Base-by-base conservation (phyloP, 140 eudicot species). In the Flaveria floridana region DNA sequence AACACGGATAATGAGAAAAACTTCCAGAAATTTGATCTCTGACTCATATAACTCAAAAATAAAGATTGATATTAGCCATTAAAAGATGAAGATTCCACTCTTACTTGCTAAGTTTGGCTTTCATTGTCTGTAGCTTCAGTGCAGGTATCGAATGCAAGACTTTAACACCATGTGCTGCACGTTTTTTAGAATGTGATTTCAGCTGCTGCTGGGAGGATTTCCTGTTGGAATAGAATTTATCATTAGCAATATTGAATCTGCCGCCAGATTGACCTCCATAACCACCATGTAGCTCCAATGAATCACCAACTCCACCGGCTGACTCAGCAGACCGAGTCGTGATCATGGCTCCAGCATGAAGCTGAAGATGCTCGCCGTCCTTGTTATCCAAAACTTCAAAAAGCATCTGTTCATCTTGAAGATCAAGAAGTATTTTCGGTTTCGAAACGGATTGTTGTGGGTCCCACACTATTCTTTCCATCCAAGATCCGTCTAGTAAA, bases 361-460 rank as follows among this genome's bases (percentile, higher is more conserved):
- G 91, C 77, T 81, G 89, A 61, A 94, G 87, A 79, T 87, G 85
- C 47, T 87, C 81, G 13, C 85, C 74, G 23, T 90, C 87, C 61
- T 86, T 84, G 34, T 78, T 75, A 72, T 90, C 97, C n/a, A 83
- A 76, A 76, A 94, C 50, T 85, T 94, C 99, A 81, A 94, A 94
- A 68, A 94, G 96, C 99, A 94, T 94, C 76, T 87, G 96, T 69
- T 90, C 90, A 39, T 94, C 99, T 81, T 88, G 99, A 74, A 94
- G 95, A 84, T 94, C 99, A 65, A 85, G 86, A 69, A 90, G 86
- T 39, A 90, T 75, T 81, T 94, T 94, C 34, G 99, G 89, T 55
- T 87, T 90, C 18, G 81, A 39, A 71, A 81, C 64, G 0, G 86
- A 73, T 74, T 88, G 91, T 62, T 78, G 55, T 69, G 91, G 84